Base-by-base conservation (phyloP, 352 stramenopile genomes). In the Phytophthora fragariaefolia region DNA sequence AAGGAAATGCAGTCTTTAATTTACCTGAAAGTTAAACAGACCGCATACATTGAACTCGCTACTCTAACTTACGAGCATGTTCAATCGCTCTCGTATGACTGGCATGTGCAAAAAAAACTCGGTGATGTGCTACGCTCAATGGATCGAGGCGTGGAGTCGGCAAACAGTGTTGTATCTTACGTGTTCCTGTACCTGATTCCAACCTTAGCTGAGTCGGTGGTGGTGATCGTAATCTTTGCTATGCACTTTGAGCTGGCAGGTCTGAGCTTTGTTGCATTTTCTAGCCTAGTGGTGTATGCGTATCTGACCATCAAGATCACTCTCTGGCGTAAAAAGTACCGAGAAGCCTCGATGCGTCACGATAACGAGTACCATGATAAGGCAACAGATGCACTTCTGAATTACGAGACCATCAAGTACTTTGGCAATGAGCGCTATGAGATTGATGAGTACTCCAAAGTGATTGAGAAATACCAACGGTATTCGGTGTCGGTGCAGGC, bases 361-460 rank as follows among this genome's bases (percentile, higher is more conserved):
- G 97, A 99, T 72, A 99, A 99, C 66, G 94, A 99, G 72, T 99
- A 96, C 79, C 96, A 99, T 69, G 97, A 99, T 74, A 97, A 97
- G 58, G 97, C 93, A 32, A 99, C 96, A 4, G 97, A 99, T 72
- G 95, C 87, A 34, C 73, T 99, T n/a, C 82, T 99, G 26, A 99
- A 99, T 71, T 99, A 98, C 74, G 97, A 99, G 77, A 98, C 95
- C 6, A 97, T 99, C 63, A 99, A 99, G 73, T 98, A 98, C 54
- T 99, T 99, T 64, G 97, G 93, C 7, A 97, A 97, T 47, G 97
- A 99, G 71, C 72, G 82, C 10, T 97, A 98, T 63, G 97, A 99
- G 58, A 80, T 94, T 45, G 80, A 96, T 22, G 72, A 91, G 53
- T 99, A 98, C 78, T 83, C 87, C 42, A 85, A 89, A 47, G 87